These are phyloP conservation scores for Nemania serpens DNA, from an alignment of 2,329 filamentous ascomycete genomes.

Conservation along the genomic window DNA sequence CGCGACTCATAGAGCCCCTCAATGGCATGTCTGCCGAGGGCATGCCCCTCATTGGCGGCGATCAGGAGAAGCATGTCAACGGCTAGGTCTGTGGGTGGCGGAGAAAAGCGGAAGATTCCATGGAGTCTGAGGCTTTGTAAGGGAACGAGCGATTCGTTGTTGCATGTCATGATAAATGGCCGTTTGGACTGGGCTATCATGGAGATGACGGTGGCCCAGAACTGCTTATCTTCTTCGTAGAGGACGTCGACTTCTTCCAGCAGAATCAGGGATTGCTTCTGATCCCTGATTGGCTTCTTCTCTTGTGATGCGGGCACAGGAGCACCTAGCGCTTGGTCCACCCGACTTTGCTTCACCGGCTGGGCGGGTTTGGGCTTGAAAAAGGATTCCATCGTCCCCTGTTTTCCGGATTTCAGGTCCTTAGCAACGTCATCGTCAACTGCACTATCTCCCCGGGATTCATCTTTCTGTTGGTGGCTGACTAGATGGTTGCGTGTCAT, in stretches of 20 bases:
- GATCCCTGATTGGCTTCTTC: slow-evolving; percentile 53
- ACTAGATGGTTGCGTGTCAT: slow-evolving; percentile 97
- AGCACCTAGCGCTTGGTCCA: slow-evolving; percentile 7
- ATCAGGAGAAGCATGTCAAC: slow-evolving; percentile 81
- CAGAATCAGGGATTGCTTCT: slow-evolving; percentile 93
- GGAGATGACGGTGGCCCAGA: slow-evolving; percentile 81
- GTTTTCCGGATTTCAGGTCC: slow-evolving; percentile 69
- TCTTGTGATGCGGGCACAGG: slow-evolving; percentile 25
- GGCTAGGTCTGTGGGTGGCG: slow-evolving; percentile 69
- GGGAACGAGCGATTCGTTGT: slow-evolving; percentile 83
- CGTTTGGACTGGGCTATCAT: slow-evolving; percentile 85
- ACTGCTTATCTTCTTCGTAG: slow-evolving; percentile 94
- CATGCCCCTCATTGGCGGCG: slow-evolving; percentile 87
- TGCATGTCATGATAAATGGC: slow-evolving; percentile 94
- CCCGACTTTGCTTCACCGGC: slow-evolving; percentile 35
- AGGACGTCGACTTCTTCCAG: slow-evolving; percentile 93
- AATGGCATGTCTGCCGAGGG: slow-evolving; percentile 70
- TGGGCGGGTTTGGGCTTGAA: slow-evolving; percentile 63
- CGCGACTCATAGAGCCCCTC: slow-evolving; percentile 72
- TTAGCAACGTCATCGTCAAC: slow-evolving; percentile 54
- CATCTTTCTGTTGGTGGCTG: slow-evolving; percentile 50
- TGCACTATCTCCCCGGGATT: slow-evolving; percentile 39
- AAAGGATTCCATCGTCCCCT: slow-evolving; percentile 80
- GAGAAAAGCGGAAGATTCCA: slow-evolving; percentile 77
- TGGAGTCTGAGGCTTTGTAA: slow-evolving; percentile 76